These are phyloP conservation scores for Selaginella moellendorffii DNA, from an alignment of 75 land plant species.

Conservation along the genomic window DNA sequence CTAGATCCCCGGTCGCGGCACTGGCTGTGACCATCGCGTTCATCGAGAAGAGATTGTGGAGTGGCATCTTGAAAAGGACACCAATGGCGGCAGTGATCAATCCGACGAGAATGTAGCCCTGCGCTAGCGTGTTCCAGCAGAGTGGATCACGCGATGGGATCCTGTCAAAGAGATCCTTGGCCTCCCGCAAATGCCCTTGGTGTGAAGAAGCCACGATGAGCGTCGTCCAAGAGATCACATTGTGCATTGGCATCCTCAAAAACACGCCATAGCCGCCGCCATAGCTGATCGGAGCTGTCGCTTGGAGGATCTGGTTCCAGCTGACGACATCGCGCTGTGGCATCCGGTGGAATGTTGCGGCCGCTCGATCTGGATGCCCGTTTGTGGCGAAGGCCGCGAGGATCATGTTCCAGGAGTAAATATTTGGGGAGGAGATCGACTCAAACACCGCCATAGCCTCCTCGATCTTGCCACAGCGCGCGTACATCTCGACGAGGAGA, in stretches of 20 bases:
- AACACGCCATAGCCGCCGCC: too few species aligned
- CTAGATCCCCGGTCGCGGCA: neutral
- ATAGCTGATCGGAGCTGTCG: too few species aligned
- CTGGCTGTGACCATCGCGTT: neutral
- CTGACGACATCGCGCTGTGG: neutral
- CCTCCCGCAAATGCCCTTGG: neutral
- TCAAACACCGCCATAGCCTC: neutral
- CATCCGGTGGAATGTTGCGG: neutral
- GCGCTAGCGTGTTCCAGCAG: too few species aligned
- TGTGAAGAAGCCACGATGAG: too few species aligned
- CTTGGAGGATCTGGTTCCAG: neutral
- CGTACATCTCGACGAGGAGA: neutral
- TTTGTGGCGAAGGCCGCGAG: neutral
- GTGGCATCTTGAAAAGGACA: neutral
- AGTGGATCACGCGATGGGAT: too few species aligned
- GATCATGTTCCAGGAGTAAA: neutral
- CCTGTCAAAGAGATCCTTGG: neutral
- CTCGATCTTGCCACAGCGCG: neutral
- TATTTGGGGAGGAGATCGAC: neutral
- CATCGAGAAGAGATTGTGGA: neutral
- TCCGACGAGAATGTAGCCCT: too few species aligned
- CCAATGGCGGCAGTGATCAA: too few species aligned
- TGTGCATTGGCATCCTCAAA: too few species aligned
- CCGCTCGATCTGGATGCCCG: neutral
- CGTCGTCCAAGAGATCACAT: too few species aligned